Base-by-base conservation (phyloP, 108 stramenopile species). In the Skeletonema grethae region DNA sequence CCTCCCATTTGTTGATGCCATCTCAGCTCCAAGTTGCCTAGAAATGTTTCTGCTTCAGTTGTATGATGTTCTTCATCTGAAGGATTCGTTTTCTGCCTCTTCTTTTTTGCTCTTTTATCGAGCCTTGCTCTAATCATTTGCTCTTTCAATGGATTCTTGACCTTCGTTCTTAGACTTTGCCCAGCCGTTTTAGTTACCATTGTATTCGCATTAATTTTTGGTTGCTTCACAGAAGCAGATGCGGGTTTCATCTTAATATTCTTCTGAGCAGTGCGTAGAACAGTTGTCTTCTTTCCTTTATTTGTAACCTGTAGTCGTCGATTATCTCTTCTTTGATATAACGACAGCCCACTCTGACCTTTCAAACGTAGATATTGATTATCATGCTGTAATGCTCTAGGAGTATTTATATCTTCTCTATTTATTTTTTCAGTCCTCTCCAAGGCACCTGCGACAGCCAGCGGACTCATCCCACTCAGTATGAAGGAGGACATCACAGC, bases 111-210 rank as follows among this genome's bases (percentile, higher is more conserved):
- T 8, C 50, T 15, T 53, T 53, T 53, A 8, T 53, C 50, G 7
- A 53, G 50, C 22, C 50, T 53, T 22, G 6, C 50, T 22, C 50
- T 53, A 7, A 53, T 22, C 50, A 53, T 53, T 53, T 53, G 50
- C 50, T 53, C 50, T 53, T 53, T 53, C 50, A 53, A 22, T 53
- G 50, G 50, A 22, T 53, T 53, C 50, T 24, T 53, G 22, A 7
- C 2, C 20, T 22, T 53, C 50, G 7, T 22, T 20, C 15, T 53
- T 22, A 5, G 5, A 53, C 22, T 53, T 53, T 53, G 50, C 2
- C 50, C 50, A 22, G 20, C 7, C 22, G 50, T 53, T 53, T 22
- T 53, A 3, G 50, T 53, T 53, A 53, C 22, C 50, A 24, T 53
- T 24, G 18, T 20, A 53, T 53, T 0, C 7, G 20, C 20, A 53